These are phyloP conservation scores for Aureobasidium pullulans DNA, from an alignment of 2,329 filamentous ascomycete genomes.

Conservation along the genomic window DNA sequence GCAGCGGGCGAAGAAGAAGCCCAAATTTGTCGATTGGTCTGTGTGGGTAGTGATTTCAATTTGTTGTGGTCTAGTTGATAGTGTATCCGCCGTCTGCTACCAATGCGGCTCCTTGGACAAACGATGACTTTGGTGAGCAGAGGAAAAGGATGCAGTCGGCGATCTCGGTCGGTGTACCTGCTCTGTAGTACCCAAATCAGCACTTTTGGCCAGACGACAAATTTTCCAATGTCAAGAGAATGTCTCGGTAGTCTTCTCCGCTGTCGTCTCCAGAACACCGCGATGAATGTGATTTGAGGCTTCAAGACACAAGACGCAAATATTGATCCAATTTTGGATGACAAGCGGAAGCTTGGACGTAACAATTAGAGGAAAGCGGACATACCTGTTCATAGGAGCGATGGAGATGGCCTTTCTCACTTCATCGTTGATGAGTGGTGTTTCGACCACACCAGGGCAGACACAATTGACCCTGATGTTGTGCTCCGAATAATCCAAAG, in stretches of 20 bases:
- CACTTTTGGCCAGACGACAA: too few relatives aligned
- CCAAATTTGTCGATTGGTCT: too few relatives aligned
- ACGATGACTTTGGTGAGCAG: constrained; percentile 39
- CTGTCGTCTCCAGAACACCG: too few relatives aligned
- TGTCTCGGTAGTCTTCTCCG: too few relatives aligned
- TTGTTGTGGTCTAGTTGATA: constrained; percentile 27
- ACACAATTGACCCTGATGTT: constrained; percentile 41
- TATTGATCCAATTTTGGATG: too few relatives aligned
- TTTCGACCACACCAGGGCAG: constrained; percentile 42
- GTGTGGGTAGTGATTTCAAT: too few relatives aligned
- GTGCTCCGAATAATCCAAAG: constrained; percentile 41
- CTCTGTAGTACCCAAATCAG: constrained; percentile 10
- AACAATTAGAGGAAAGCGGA: too few relatives aligned
- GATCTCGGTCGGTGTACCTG: constrained; percentile 40
- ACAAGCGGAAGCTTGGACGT: too few relatives aligned
- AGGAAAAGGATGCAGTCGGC: constrained; percentile 42
- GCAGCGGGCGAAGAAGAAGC: too few relatives aligned
- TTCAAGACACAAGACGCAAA: too few relatives aligned
- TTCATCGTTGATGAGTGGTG: constrained; percentile 34
- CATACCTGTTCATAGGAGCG: constrained; percentile 21
- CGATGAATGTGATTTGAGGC: too few relatives aligned
- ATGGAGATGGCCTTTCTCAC: constrained; percentile 24
- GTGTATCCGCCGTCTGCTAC: constrained; percentile 42
- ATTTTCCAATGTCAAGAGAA: too few relatives aligned
- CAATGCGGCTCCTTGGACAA: constrained; percentile 38